A percentile compares a stretch with the other conserved stretches of the same genome.
Evolutionary conservation across 1,139 yeast genomes (phyloP).

Genomic region (Pichia sp.): DNA sequence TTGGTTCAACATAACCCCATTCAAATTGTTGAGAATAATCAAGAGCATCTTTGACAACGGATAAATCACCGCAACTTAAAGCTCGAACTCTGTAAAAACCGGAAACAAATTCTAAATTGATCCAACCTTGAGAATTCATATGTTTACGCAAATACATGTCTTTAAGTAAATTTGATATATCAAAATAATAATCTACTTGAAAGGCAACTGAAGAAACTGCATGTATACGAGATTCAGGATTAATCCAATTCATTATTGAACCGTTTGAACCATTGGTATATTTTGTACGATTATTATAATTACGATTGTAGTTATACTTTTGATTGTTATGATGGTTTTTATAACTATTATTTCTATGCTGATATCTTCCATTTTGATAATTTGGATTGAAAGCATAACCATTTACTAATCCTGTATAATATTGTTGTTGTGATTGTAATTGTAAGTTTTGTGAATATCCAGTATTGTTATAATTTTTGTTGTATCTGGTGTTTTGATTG

Average conservation of each 20-base stretch:
- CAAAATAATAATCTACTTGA: conserved; percentile 86
- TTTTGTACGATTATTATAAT: conserved; percentile 1
- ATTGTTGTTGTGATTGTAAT: conserved; percentile 1
- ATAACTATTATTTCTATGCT: background rate
- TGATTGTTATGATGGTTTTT: conserved; percentile 1
- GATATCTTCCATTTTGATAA: conserved; percentile 3
- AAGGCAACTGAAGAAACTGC: conserved; percentile 29
- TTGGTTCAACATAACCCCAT: conserved; percentile 27
- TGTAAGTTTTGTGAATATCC: background rate
- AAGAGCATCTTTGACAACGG: conserved; percentile 43
- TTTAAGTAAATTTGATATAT: conserved; percentile 77
- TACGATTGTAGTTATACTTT: conserved; percentile 4
- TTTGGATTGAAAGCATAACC: no score
- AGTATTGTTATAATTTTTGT: background rate
- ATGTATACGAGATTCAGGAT: conserved; percentile 11
- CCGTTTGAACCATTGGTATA: background rate
- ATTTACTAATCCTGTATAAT: no score
- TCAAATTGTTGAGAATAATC: conserved; percentile 39
- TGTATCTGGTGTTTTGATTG: background rate
- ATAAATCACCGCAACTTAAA: conserved; percentile 45
- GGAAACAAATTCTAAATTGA: conserved; percentile 57
- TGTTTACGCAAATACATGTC: conserved; percentile 73
- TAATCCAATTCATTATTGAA: conserved; percentile 11
- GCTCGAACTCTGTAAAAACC: conserved; percentile 69
- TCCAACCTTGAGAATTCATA: conserved; percentile 74